Conservation (phyloP, 140 eudicot species). For the Ambrosia hybrid region DNA sequence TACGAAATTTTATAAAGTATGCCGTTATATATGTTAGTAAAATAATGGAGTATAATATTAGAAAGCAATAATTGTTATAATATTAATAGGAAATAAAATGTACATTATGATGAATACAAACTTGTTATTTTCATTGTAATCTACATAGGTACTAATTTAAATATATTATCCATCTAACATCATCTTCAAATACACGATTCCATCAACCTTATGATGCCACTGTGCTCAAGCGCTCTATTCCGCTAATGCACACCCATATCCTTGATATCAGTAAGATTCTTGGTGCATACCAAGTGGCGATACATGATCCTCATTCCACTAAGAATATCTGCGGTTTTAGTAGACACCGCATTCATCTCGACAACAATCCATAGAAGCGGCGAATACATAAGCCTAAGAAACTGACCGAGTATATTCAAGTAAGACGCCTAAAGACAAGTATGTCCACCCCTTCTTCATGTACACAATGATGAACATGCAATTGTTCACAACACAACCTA, state of each 20-base stretch:
- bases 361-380: conserved; percentile 92
- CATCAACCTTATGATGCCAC: conserved; percentile 82
- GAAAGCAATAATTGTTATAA: too few species aligned
- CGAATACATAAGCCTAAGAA: conserved; percentile 69
- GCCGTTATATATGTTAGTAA: too few species aligned
- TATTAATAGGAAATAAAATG: too few species aligned
- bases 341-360: conserved; percentile 72
- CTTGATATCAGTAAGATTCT: conserved; percentile 66
- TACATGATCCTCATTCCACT: conserved; percentile 82
- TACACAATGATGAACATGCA: too few species aligned
- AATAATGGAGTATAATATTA: too few species aligned
- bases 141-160: too few species aligned
- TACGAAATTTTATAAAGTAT: too few species aligned
- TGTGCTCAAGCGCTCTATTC: conserved; percentile 82
- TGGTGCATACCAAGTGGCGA: conserved; percentile 74
- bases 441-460: too few species aligned
- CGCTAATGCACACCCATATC: conserved; percentile 94
- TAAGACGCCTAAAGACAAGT: conserved; percentile 53
- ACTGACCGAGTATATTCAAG: conserved; percentile 67
- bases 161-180: conserved; percentile 6
- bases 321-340: conserved; percentile 75
- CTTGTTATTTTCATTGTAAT: too few species aligned
- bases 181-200: conserved; percentile 95
- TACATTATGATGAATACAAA: too few species aligned
- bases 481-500: too few species aligned